phyloP scores from a whole-genome alignment of 257 asterid genomes.

The Primulina tabacum region DNA sequence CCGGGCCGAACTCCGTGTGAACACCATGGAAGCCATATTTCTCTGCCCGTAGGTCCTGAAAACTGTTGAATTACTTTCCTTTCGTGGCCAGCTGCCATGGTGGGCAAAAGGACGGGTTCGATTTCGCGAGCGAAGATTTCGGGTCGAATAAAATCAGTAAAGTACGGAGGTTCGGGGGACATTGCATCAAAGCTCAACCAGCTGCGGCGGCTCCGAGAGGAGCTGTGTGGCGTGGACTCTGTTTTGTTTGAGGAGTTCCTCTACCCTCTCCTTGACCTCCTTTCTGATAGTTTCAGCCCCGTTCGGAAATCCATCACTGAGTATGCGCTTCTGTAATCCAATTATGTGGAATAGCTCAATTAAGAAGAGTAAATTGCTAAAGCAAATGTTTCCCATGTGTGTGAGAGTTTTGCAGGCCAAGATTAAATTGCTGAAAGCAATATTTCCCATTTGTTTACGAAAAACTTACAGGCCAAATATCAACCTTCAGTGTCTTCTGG shows the following conservation, averaged over 20 bases:
- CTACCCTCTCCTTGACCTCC: slow-evolving; percentile 60
- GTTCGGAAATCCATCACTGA: slow-evolving; percentile 65
- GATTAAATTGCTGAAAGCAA: no score
- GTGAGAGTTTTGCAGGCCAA: no score
- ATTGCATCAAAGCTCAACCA: slow-evolving; percentile 56
- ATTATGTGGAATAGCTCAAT: background rate
- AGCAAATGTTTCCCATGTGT: background rate
- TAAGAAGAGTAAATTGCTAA: background rate
- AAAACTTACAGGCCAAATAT: no score
- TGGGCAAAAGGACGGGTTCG: slow-evolving; percentile 42
- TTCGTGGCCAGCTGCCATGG: slow-evolving; percentile 35
- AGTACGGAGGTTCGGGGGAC: slow-evolving; percentile 38
- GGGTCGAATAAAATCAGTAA: slow-evolving; percentile 47
- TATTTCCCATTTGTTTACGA: no score
- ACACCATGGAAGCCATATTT: background rate
- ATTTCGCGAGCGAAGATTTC: slow-evolving; percentile 50
- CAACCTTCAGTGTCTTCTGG: no score
- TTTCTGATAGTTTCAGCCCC: slow-evolving; percentile 64
- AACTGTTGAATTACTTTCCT: background rate
- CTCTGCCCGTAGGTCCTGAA: background rate
- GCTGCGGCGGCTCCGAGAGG: slow-evolving; percentile 57
- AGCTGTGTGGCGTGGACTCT: slow-evolving; percentile 52
- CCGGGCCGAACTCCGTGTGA: background rate
- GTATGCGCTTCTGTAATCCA: slow-evolving; percentile 39
- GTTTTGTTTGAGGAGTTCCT: slow-evolving; percentile 45